These are phyloP conservation scores for Nicotiana sylvestris DNA, from an alignment of 257 asterid genomes.

Conservation along the genomic window DNA sequence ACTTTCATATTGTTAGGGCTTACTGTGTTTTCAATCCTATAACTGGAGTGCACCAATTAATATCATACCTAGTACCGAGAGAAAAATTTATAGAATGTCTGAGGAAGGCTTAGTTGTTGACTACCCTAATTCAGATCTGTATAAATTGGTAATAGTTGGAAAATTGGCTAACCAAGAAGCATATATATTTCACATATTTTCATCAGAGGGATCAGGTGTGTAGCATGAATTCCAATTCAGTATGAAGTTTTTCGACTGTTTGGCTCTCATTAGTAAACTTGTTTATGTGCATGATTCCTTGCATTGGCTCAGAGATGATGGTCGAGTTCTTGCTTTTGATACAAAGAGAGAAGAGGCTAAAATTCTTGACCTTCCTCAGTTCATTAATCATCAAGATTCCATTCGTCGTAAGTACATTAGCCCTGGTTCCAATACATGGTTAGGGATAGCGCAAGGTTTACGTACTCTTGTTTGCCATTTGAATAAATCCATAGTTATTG, in stretches of 20 bases:
- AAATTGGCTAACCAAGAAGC: neutral
- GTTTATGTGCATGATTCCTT: neutral
- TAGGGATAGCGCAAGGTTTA: no score
- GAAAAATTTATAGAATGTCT: no score
- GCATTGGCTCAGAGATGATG: neutral
- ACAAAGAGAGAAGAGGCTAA: no score
- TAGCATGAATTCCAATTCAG: neutral
- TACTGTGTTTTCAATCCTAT: slow-evolving; percentile 1
- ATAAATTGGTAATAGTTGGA: neutral
- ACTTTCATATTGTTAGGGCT: neutral
- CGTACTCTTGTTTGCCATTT: no score
- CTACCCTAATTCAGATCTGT: neutral
- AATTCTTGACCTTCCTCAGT: no score
- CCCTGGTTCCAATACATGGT: no score
- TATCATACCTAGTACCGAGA: neutral
- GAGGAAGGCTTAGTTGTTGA: neutral
- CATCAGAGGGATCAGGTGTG: neutral
- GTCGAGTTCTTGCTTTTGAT: neutral
- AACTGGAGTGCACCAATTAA: neutral
- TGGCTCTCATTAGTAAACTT: neutral
- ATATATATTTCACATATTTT: neutral
- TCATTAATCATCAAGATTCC: no score
- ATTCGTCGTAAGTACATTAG: no score
- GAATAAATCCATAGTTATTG: no score
- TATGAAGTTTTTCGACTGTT: neutral